Base-by-base conservation (phyloP, 305 asterid genomes). In the Fraxinus paxiana region DNA sequence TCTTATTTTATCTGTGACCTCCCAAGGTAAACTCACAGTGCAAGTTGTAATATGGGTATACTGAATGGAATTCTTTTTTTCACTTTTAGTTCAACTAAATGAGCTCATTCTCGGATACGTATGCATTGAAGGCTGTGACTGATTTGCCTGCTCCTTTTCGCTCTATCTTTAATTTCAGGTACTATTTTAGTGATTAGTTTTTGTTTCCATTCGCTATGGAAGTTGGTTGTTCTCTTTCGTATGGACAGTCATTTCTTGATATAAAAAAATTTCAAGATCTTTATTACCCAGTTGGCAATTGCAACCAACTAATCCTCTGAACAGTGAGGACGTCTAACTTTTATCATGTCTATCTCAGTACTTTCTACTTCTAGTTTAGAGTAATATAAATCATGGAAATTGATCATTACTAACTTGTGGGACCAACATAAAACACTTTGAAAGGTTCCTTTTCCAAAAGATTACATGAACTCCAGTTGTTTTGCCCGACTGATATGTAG, bases 91-190 rank as follows among this genome's bases (percentile, higher is more conserved):
- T 83, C 77, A 73, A 77, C 38, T 18, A 78, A 51, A 70, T 54
- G 83, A 77, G 82, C 83, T 80, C 85, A n/a, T 73, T 38, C 33
- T 85, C 90, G 92, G 97, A 91, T 87, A 73, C 89, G 30, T 92
- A 89, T 79, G 82, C 91, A 76, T 82, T 91, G 80, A 96, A 88
- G 87, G 90, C 98, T 20, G 97, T 94, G 82, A 83, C 77, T 35
- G 97, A 94, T 82, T 90, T 92, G 84, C 97, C 98, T 28, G 86
- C 88, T 88, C 92, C 87, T 70, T 91, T 94, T 77, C 93, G 84
- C 74, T 87, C 97, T 75, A 86, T 86, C 76, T 94, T 92, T 88
- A 88, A 81, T 83, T 96, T 96, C 97, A 94, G 99, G 99, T 96
- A 88, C 35, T 77, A 26, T 17, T 63, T 37, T 70, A n/a, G 56